Conservation (phyloP, 2,329 filamentous ascomycete species). For the Pseudogymnoascus pannorum region DNA sequence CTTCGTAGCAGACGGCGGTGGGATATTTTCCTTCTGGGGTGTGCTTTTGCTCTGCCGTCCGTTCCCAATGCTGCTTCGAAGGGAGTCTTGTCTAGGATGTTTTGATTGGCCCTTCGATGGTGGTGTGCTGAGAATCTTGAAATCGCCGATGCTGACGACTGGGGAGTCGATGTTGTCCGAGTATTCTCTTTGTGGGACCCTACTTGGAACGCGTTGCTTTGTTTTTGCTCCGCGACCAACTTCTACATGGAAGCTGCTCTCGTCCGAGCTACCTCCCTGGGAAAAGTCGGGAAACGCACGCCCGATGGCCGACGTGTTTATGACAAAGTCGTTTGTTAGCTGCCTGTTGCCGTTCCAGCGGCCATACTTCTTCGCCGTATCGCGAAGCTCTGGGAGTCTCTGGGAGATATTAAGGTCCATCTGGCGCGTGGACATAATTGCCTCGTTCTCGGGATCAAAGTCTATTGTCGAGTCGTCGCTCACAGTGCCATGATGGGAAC, state of each 20-base stretch:
- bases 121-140: conserved; percentile 33
- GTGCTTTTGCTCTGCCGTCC: conserved; percentile 13
- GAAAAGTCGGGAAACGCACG: conserved; percentile 42
- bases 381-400: conserved; percentile 25
- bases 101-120: conserved; percentile 9
- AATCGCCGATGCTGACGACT: conserved; percentile 40
- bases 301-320: conserved; percentile 36
- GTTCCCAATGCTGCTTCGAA: conserved; percentile 9
- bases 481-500: conserved; percentile 26
- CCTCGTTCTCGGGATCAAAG: conserved; percentile 22
- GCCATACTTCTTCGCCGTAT: conserved; percentile 29
- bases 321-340: conserved; percentile 31
- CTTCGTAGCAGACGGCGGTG: conserved; percentile 15
- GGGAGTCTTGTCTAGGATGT: not conserved
- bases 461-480: conserved; percentile 19
- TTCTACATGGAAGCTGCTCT: conserved; percentile 41
- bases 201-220: conserved; percentile 15
- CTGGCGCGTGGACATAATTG: conserved; percentile 20
- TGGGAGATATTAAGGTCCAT: conserved; percentile 15
- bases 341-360: conserved; percentile 27
- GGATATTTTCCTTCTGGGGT: conserved; percentile 32
- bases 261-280: conserved; percentile 33
- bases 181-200: conserved; percentile 33
- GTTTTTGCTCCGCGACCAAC: conserved; percentile 40
- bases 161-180: conserved; percentile 37